These are phyloP conservation scores for Rhododendron henanense DNA, from an alignment of 148 eudicot species.

Conservation along the genomic window DNA sequence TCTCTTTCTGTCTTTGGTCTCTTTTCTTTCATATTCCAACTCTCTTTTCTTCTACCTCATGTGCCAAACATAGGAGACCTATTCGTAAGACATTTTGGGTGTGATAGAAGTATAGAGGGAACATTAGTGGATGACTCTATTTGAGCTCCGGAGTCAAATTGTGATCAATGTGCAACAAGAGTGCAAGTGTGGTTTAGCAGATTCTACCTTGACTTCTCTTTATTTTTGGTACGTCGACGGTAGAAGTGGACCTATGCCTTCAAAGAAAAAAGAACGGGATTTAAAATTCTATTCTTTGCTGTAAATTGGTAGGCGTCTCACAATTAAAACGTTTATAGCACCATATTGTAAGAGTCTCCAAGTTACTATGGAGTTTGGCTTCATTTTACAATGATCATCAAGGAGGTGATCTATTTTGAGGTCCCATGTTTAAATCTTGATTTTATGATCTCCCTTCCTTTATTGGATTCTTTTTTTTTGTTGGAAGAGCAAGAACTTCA, in stretches of 20 bases:
- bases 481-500: not conserved
- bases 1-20: not conserved
- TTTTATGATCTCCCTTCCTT: not conserved
- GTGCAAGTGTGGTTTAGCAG: not conserved
- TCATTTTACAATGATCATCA: not conserved
- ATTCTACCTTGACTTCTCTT: not conserved
- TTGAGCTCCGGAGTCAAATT: not conserved
- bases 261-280: not conserved
- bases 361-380: not conserved
- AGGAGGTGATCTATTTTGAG: not conserved
- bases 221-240: not conserved
- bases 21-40: not conserved
- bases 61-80: not conserved
- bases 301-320: not conserved
- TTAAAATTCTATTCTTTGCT: not conserved
- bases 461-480: no score
- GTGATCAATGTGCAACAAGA: not conserved
- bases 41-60: not conserved
- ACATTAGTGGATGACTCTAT: not conserved
- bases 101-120: not conserved
- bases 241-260: no score
- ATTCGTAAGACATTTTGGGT: not conserved
- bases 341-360: not conserved
- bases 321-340: not conserved
- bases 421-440: not conserved